phyloP scores from a whole-genome alignment of 768 basidiomycete genomes.

The Leccinum rimulosum region DNA sequence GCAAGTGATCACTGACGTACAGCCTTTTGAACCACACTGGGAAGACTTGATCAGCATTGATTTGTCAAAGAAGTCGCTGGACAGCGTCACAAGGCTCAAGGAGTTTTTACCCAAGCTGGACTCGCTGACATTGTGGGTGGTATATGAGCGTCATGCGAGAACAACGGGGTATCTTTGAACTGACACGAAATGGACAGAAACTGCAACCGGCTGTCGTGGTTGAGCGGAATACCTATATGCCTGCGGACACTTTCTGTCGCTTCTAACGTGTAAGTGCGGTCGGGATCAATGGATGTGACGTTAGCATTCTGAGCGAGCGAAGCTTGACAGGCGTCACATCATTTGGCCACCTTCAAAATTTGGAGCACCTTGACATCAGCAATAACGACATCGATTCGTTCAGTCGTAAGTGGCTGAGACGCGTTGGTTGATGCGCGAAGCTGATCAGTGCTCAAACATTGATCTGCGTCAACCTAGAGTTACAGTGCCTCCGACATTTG shows the following conservation, averaged over 20 bases:
- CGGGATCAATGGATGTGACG: slow-evolving; percentile 8
- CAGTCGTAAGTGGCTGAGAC: slow-evolving; percentile 57
- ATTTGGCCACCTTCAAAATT: slow-evolving; percentile 79
- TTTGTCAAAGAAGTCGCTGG: slow-evolving; percentile 56
- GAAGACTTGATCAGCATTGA: slow-evolving; percentile 75
- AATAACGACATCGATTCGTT: slow-evolving; percentile 87
- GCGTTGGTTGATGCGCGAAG: not conserved
- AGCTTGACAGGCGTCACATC: slow-evolving; percentile 87
- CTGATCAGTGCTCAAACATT: not conserved
- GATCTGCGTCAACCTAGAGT: slow-evolving; percentile 49
- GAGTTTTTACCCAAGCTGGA: slow-evolving; percentile 88
- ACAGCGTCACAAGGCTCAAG: slow-evolving; percentile 70
- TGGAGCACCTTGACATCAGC: slow-evolving; percentile 90
- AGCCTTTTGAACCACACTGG: slow-evolving; percentile 95
- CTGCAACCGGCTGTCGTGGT: slow-evolving; percentile 70
- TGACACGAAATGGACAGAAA: slow-evolving; percentile 47
- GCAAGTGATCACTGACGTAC: slow-evolving; percentile 89
- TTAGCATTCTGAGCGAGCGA: slow-evolving; percentile 19
- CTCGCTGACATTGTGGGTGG: slow-evolving; percentile 68
- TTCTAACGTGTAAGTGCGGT: slow-evolving; percentile 56
- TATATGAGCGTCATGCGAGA: slow-evolving; percentile 4
- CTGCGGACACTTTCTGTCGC: slow-evolving; percentile 78
- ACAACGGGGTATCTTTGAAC: not conserved
- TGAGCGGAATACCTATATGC: slow-evolving; percentile 71
- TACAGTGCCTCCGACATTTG: slow-evolving; percentile 79